Evolutionary conservation across 148 eudicot genomes (phyloP), one percentile per base, ranked within the genome.

Genomic region (Euryodendron excelsum): DNA sequence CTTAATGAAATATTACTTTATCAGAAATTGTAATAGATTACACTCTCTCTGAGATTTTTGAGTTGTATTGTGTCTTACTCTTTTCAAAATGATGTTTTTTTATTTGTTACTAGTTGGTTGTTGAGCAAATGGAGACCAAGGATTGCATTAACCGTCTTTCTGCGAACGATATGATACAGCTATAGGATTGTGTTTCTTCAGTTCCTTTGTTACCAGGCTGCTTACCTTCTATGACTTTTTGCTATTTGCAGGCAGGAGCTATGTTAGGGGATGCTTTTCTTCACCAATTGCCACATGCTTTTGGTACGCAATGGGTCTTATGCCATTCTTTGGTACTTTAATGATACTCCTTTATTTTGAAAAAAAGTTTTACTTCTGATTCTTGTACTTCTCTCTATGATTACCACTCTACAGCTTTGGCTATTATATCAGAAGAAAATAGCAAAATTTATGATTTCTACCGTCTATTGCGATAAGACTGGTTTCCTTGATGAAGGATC

Each of bases 221-320:
- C 63, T 83, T 66, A 70, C 20, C 39, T 74, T 69, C 45, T 66
- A 5, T 77, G 62, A 23, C 25, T 30, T 84, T 34, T 80, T 61
- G 47, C 66, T 66, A 36, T 80, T 70, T 85, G 80, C 90, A 95
- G 99, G 99, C 99, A 36, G 99, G 99, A 85, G 99, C 99, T n/a
- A 95, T 93, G 99, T 82, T 95, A 63, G 99, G 99, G 20, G 97
- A 95, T 85, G 97, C 99, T 70, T 95, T 95, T 87, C 89, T 95
- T 87, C 99, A 95, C 87, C 99, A 95, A 83, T 71, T 95, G 71
- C 99, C 97, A 53, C 99, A 95, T 85, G 97, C 99, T 78, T 95
- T 90, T 83, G 92, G 94, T 88, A 88, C 70, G 77, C 41, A 50
- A 72, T 39, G 18, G 50, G 55, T 74, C 67, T 37, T 45, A 74